phyloP scores from a whole-genome alignment of 805 yeast species.

The Ogataea wickerhamii region DNA sequence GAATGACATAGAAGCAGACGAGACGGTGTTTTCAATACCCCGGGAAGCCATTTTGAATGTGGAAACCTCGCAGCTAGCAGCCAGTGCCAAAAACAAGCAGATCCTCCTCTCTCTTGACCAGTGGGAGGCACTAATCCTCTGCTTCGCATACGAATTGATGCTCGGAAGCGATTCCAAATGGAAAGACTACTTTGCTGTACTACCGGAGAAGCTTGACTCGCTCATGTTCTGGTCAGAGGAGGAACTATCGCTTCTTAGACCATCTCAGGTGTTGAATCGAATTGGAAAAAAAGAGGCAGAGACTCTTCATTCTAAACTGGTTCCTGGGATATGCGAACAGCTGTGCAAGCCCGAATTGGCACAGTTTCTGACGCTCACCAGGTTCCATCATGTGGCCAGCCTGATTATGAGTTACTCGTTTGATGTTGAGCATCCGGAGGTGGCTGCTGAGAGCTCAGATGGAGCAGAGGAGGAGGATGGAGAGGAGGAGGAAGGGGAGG shows the following conservation, averaged over 20 bases:
- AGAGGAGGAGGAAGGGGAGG: slow-evolving; percentile 22
- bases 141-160: slow-evolving; percentile 59
- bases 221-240: slow-evolving; percentile 76
- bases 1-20: slow-evolving; percentile 57
- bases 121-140: slow-evolving; percentile 77
- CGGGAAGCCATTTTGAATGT: slow-evolving; percentile 53
- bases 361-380: slow-evolving; percentile 42
- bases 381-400: slow-evolving; percentile 71
- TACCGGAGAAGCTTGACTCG: slow-evolving; percentile 64
- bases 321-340: slow-evolving; percentile 38
- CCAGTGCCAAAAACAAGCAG: slow-evolving; percentile 31
- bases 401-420: slow-evolving; percentile 87
- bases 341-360: slow-evolving; percentile 35
- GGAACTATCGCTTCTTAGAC: slow-evolving; percentile 55
- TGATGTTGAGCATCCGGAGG: slow-evolving; percentile 55
- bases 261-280: slow-evolving; percentile 67
- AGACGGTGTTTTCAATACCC: slow-evolving; percentile 68
- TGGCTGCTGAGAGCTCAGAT: slow-evolving; percentile 27
- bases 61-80: slow-evolving; percentile 48
- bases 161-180: slow-evolving; percentile 51
- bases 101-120: slow-evolving; percentile 46
- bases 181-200: slow-evolving; percentile 65
- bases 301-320: slow-evolving; percentile 49
- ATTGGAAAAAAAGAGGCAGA: slow-evolving; percentile 70
- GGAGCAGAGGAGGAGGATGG: slow-evolving; percentile 26